These are phyloP conservation scores for Corinectria fuckeliana DNA, from an alignment of 2,329 filamentous ascomycete species.

Conservation along the genomic window DNA sequence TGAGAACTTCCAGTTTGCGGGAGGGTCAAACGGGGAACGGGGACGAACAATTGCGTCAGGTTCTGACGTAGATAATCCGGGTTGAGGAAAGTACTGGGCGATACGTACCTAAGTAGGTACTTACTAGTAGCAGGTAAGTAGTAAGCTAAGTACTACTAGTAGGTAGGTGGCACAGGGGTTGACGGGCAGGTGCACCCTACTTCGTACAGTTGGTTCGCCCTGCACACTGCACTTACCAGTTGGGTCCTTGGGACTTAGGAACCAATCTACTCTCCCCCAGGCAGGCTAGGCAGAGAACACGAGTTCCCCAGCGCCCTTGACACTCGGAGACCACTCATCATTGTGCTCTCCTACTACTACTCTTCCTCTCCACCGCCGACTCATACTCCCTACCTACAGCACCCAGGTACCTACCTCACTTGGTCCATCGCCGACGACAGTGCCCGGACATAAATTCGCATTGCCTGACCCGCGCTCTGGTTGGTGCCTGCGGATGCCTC, in stretches of 20 bases:
- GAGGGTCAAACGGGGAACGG: slow-evolving; percentile 2
- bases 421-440: slow-evolving; percentile 1
- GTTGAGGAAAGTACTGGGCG: too few relatives aligned
- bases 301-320: slow-evolving; percentile 8
- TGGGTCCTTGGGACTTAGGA: slow-evolving; percentile 13
- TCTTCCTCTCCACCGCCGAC: slow-evolving; percentile 13
- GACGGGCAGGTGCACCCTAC: too few relatives aligned
- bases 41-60: slow-evolving; percentile 21
- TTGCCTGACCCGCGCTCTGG: slow-evolving; percentile 2
- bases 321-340: slow-evolving; percentile 10
- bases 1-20: slow-evolving; percentile 12
- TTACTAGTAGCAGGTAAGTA: too few relatives aligned
- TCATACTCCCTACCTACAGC: too few relatives aligned
- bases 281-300: slow-evolving; percentile 35
- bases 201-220: slow-evolving; percentile 18
- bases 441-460: slow-evolving; percentile 13
- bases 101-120: too few relatives aligned
- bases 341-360: neutral
- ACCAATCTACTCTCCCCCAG: slow-evolving; percentile 29
- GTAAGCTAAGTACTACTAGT: too few relatives aligned
- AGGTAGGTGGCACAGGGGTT: neutral
- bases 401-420: too few relatives aligned
- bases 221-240: slow-evolving; percentile 1
- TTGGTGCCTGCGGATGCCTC: slow-evolving; percentile 21
- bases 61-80: slow-evolving; percentile 9